Evolutionary conservation across 2,329 filamentous ascomycete genomes (phyloP).

Genomic region (Niveomyces coronatus): DNA sequence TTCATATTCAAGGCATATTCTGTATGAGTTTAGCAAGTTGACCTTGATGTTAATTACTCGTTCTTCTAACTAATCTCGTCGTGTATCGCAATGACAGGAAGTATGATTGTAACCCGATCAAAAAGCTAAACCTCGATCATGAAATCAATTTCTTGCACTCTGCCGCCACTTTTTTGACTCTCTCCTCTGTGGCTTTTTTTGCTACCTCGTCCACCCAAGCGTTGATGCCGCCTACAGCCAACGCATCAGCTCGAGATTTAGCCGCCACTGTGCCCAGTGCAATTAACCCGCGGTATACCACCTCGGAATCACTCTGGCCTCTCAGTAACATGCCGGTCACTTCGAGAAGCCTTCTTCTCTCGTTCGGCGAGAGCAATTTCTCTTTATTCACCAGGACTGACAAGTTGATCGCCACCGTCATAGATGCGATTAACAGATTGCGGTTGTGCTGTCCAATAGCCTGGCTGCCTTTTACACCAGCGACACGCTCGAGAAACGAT

Average conservation of each 20-base stretch:
- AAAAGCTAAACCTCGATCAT: background rate
- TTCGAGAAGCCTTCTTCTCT: conserved; percentile 39
- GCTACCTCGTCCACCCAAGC: conserved; percentile 32
- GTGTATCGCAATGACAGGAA: too few relatives aligned
- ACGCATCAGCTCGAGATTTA: conserved; percentile 36
- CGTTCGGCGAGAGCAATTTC: conserved; percentile 25
- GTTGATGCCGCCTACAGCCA: conserved; percentile 28
- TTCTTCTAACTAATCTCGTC: too few relatives aligned
- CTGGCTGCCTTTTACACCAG: conserved; percentile 37
- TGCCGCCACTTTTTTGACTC: conserved; percentile 35
- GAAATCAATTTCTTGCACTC: conserved; percentile 32
- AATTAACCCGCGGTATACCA: conserved; percentile 71
- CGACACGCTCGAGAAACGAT: conserved; percentile 51
- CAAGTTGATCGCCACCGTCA: conserved; percentile 78
- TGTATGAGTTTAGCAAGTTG: background rate
- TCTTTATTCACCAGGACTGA: conserved; percentile 55
- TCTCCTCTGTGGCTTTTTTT: conserved; percentile 33
- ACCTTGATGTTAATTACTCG: too few relatives aligned
- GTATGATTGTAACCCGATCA: too few relatives aligned
- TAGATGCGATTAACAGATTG: conserved; percentile 72
- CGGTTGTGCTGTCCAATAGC: conserved; percentile 52
- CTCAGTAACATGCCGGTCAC: conserved; percentile 53
- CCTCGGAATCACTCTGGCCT: conserved; percentile 66
- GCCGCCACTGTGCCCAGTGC: conserved; percentile 65
- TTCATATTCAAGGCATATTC: background rate